Base-by-base conservation (phyloP, 2,329 filamentous ascomycete genomes). In the Aspergillus persii region DNA sequence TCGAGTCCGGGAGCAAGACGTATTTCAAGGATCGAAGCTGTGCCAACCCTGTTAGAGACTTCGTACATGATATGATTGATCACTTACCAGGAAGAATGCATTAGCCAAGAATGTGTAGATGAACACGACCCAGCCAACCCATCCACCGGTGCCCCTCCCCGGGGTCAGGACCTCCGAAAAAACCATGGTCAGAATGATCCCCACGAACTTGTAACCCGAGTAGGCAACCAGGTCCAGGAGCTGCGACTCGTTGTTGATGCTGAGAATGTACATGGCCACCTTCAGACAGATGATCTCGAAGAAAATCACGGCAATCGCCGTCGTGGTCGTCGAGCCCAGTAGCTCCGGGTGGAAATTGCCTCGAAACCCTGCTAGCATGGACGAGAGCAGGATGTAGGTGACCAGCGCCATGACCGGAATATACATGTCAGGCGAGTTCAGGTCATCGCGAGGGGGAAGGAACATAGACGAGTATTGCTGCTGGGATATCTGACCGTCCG, bases 381-480 rank as follows among this genome's bases (percentile, higher is more conserved):
- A 95, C 4, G 91, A 96, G 9, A 99, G 85, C 36, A 99, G 88
- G 65, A 99, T 96, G 77, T 99, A 99, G 27, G 95, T 99, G 50
- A 98, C 92, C 55, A 99, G 83, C 1, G 95, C 94, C 95, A 99
- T 99, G 71, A 96, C 89, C 60, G 93, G 93, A 69, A 99, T 99
- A 80, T 99, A 99, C 93, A 99, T 98, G 78, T 99, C 95, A 15
- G 96, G 95, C 65, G 92, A 96, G 79, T 99, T 99, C 76, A 98
- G 83, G 73, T 99, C 95, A 76, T 99, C 94, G 64, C 95, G 85
- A 2, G 95, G 95, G 4, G 95, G 92, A 7, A 97, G 84, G 77
- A 95, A 99, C 72, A 77, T 79, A 58, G 78, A 80, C 31, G 75
- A 78, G 64, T 81, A 80, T 66, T 80, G 74, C 70, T 79, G 73